Conservation (phyloP, 2,329 filamentous ascomycete genomes). For the Calonectria pseudoturangicola region DNA sequence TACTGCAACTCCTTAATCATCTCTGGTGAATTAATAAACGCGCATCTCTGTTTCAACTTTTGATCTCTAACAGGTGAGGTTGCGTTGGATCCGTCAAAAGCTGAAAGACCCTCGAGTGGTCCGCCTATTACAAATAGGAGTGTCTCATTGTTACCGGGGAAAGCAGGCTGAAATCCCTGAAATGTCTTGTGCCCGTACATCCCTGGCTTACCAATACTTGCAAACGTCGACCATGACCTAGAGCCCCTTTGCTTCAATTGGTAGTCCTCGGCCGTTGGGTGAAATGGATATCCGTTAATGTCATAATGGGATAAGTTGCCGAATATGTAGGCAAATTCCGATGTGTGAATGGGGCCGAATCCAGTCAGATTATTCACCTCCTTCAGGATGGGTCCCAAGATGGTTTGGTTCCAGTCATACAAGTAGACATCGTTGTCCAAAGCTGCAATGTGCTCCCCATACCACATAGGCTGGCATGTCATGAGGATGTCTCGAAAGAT, state of each 20-base stretch:
- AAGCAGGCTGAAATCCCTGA: neutral
- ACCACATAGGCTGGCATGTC: slow-evolving; percentile 8
- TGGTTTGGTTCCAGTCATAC: slow-evolving; percentile 15
- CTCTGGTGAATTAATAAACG: slow-evolving; percentile 9
- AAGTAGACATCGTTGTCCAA: slow-evolving; percentile 4
- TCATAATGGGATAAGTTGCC: slow-evolving; percentile 12
- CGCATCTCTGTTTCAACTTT: neutral
- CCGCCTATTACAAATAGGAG: slow-evolving; percentile 3
- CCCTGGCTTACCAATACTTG: neutral
- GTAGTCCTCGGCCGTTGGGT: neutral
- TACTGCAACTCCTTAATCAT: neutral
- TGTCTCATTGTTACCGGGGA: neutral
- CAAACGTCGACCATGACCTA: slow-evolving; percentile 15
- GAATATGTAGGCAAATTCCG: slow-evolving; percentile 9
- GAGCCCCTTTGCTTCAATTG: neutral
- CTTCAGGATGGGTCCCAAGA: neutral
- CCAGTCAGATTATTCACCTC: neutral
- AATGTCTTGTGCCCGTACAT: neutral
- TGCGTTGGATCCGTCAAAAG: neutral
- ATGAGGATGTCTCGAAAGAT: slow-evolving; percentile 15
- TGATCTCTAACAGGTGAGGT: neutral
- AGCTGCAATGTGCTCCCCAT: neutral
- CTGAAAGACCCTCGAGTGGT: neutral
- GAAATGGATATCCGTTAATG: slow-evolving; percentile 1
- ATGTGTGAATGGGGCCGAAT: neutral